Base-by-base conservation (phyloP, 176 grass and related monocot species). In the Dactylis glomerata region DNA sequence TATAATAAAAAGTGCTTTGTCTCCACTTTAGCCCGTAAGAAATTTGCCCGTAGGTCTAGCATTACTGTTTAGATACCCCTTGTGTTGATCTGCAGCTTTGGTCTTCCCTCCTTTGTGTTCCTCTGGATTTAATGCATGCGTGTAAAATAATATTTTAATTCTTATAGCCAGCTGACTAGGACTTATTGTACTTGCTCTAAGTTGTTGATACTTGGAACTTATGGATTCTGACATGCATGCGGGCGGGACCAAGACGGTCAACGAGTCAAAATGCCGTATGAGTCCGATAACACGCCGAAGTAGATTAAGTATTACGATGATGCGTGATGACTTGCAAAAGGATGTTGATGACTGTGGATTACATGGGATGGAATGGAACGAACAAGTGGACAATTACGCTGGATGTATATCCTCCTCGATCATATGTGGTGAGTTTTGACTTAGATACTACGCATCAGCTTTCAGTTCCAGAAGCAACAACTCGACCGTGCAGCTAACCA, bases 261-360 rank as follows among this genome's bases (percentile, higher is more conserved):
- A 74, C 70, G n/a, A 16, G 38, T 74, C 26, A 16, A 31, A 74
- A 74, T 74, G 71, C 71, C 24, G 9, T 74, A 5, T 49, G 71
- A 74, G 44, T 74, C 71, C 45, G 44, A 47, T 74, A 50, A 74
- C 44, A 74, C 44, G 42, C 40, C 27, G 24, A 64, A 24, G 28
- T 51, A 10, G 41, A 49, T 49, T 67, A 23, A 50, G 42, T 31
- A 67, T 67, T 61, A 67, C 30, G 33, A 64, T 32, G 14, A 67
- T 81, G 78, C 30, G 61, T 3, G 28, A 36, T 82, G 86, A 73
- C 30, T 77, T 77, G 63, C 27, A 31, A 47, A 81, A 68, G 62
- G 40, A 22, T 50, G 44, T 68, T 37, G 45, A 49, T 81, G 78
- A 68, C 64, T 80, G 10, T 64, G 77, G 75, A 76, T 58, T 82